Evolutionary conservation across 306 rosid species (phyloP).

Genomic region (Castanospermum australe): DNA sequence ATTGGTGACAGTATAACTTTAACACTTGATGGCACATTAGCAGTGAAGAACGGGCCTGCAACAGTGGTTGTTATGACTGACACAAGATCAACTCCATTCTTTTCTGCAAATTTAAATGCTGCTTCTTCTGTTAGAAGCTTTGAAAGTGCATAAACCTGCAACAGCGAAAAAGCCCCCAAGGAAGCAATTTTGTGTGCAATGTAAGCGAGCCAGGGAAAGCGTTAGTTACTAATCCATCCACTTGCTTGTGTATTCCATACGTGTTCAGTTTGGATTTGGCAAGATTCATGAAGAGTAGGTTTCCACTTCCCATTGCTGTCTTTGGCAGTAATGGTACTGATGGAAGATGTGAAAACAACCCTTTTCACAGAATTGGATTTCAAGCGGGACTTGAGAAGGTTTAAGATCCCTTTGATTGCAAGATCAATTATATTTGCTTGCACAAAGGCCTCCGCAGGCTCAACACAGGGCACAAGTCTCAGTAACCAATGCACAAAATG

Average conservation of each 20-base stretch:
- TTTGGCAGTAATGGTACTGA: slow-evolving; percentile 69
- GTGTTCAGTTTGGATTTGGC: slow-evolving; percentile 50
- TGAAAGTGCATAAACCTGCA: slow-evolving; percentile 66
- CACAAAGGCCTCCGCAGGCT: slow-evolving; percentile 52
- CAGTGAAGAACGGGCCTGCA: slow-evolving; percentile 73
- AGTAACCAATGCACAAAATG: background rate
- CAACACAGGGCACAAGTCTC: slow-evolving; percentile 11
- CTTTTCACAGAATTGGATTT: slow-evolving; percentile 68
- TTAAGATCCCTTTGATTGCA: slow-evolving; percentile 61
- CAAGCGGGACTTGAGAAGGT: slow-evolving; percentile 65
- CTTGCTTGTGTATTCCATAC: slow-evolving; percentile 57
- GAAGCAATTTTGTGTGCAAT: background rate
- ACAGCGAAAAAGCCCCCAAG: background rate
- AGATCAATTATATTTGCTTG: slow-evolving; percentile 53
- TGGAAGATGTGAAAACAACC: slow-evolving; percentile 82
- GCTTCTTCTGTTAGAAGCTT: slow-evolving; percentile 75
- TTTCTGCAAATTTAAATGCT: slow-evolving; percentile 66
- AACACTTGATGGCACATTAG: slow-evolving; percentile 64
- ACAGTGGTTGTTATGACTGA: slow-evolving; percentile 73
- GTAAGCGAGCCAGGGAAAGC: background rate
- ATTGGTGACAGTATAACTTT: slow-evolving; percentile 66
- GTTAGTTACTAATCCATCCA: slow-evolving; percentile 82
- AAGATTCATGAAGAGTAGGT: slow-evolving; percentile 63
- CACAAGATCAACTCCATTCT: slow-evolving; percentile 64
- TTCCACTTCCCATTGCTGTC: slow-evolving; percentile 55